Base-by-base conservation (phyloP, 371 early-diverging fungal species). In the Vairimorpha necatrix region DNA sequence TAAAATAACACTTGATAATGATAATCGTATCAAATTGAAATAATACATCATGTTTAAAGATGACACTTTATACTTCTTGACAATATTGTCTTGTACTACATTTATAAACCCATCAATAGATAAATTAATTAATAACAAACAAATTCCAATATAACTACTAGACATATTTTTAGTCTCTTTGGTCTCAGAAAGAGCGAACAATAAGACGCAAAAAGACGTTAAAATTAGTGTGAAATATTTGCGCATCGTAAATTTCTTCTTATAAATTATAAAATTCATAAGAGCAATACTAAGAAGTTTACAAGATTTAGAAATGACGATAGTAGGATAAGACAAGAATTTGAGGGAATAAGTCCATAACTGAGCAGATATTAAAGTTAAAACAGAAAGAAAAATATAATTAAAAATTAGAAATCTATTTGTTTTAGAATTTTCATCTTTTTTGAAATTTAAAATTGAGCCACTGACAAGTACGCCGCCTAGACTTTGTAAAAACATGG, bases 41-140 rank as follows among this genome's bases (percentile, higher is more conserved):
- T 87, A 92, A 81, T 91, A 90, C 96, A 97, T 96, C 94, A 97
- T 94, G 50, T 92, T 90, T 69, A 90, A 89, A 4, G 94, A 92
- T 0, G 89, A 87, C 13, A 84, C 75, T 39, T 87, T 87, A 85
- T 87, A 90, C 20, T 87, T 86, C 42, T 87, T 87, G 83, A 94
- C 93, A 39, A 94, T 89, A 69, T 91, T 90, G 84, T 97, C 98
- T 86, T 96, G 96, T 0, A 92, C 90, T n/a, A 93, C 90, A 87
- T 94, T 95, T n/a, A 91, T 92, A 30, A 91, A 84, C 28, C 98
- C 98, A 84, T 96, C 96, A 54, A 95, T 86, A 1, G 89, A 83
- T 58, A 96, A 87, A 84, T 93, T 94, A 46, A 89, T 88, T 30
- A 87, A 74, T 33, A 96, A 88, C 50, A 97, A 86, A 32, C 89